Conservation (phyloP, 352 stramenopile genomes). For the Pythium biforme region DNA sequence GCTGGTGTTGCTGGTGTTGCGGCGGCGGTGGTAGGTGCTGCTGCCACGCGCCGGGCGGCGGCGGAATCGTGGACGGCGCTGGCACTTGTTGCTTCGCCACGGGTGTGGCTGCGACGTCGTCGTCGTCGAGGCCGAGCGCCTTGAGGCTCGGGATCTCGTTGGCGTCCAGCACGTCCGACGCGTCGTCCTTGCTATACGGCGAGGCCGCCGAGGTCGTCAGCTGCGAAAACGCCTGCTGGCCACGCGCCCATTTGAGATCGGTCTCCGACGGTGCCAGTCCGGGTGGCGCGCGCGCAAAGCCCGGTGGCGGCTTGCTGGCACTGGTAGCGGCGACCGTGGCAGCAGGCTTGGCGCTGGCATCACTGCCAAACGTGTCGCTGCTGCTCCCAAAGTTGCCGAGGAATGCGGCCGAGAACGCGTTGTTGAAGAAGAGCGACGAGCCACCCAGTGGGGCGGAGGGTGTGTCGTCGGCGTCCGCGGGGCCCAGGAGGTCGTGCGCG, state of each 20-base stretch:
- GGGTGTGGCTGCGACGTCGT: conserved; percentile 43
- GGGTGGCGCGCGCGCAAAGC: conserved; percentile 52
- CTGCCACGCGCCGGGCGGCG: conserved; percentile 27
- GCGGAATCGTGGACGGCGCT: conserved; percentile 21
- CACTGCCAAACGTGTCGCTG: conserved; percentile 31
- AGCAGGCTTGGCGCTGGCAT: conserved; percentile 3
- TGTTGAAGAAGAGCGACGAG: conserved; percentile 82
- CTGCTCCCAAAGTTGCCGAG: conserved; percentile 76
- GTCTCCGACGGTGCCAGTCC: conserved; percentile 55
- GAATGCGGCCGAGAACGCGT: conserved; percentile 82
- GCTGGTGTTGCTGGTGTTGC: conserved; percentile 4
- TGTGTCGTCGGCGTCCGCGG: conserved; percentile 42
- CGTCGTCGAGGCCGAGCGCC: conserved; percentile 69
- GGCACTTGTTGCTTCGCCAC: conserved; percentile 15
- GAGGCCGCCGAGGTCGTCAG: conserved; percentile 24
- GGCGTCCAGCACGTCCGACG: conserved; percentile 58
- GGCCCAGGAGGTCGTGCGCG: conserved; percentile 78
- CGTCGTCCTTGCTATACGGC: conserved; percentile 39
- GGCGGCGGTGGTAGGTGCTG: conserved; percentile 13
- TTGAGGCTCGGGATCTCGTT: conserved; percentile 64
- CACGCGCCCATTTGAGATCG: conserved; percentile 78
- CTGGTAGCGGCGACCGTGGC: neutral
- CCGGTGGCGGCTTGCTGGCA: conserved; percentile 41
- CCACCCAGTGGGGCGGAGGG: conserved; percentile 31
- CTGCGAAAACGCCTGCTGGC: conserved; percentile 70